These are phyloP conservation scores for Yamadazyma oceani DNA, from an alignment of 1,139 yeast genomes.

Conservation along the genomic window DNA sequence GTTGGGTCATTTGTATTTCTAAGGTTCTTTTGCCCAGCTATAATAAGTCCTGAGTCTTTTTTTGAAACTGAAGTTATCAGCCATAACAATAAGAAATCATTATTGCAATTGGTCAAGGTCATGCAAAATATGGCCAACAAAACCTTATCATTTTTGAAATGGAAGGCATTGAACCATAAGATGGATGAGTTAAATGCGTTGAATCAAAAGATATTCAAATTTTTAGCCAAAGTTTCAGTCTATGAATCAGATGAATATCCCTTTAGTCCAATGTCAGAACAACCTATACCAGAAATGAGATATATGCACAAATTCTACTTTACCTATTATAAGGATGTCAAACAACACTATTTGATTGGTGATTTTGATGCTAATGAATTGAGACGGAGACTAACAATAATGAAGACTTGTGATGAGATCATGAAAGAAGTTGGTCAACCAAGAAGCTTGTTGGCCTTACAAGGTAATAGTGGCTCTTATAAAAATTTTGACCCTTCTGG, in stretches of 20 bases:
- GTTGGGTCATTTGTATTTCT: slow-evolving; percentile 88
- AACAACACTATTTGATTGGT: slow-evolving; percentile 34
- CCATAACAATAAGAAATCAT: slow-evolving; percentile 62
- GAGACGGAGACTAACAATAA: slow-evolving; percentile 20
- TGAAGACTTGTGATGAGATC: slow-evolving; percentile 29
- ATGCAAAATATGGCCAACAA: slow-evolving; percentile 89
- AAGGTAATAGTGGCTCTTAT: slow-evolving; percentile 26
- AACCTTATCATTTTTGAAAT: slow-evolving; percentile 54
- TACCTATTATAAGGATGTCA: slow-evolving; percentile 56
- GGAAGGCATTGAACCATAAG: slow-evolving; percentile 52
- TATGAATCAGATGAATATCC: slow-evolving; percentile 25
- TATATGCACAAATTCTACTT: slow-evolving; percentile 69
- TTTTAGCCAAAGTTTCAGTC: slow-evolving; percentile 35
- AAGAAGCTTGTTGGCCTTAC: slow-evolving; percentile 46
- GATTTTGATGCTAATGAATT: slow-evolving; percentile 13
- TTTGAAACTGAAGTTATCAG: slow-evolving; percentile 47
- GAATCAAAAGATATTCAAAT: slow-evolving; percentile 46
- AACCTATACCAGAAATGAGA: slow-evolving; percentile 48
- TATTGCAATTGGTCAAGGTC: slow-evolving; percentile 80
- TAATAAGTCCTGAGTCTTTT: slow-evolving; percentile 80
- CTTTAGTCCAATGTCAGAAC: slow-evolving; percentile 22
- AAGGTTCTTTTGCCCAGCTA: slow-evolving; percentile 86
- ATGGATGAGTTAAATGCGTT: slow-evolving; percentile 44
- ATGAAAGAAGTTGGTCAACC: slow-evolving; percentile 40
- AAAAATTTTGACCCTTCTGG: slow-evolving; percentile 43